Percentiles rank a stretch among this genome's conserved stretches.
Conservation (phyloP, 2,329 filamentous ascomycete species). For the Aphanoascus verrucosus region DNA sequence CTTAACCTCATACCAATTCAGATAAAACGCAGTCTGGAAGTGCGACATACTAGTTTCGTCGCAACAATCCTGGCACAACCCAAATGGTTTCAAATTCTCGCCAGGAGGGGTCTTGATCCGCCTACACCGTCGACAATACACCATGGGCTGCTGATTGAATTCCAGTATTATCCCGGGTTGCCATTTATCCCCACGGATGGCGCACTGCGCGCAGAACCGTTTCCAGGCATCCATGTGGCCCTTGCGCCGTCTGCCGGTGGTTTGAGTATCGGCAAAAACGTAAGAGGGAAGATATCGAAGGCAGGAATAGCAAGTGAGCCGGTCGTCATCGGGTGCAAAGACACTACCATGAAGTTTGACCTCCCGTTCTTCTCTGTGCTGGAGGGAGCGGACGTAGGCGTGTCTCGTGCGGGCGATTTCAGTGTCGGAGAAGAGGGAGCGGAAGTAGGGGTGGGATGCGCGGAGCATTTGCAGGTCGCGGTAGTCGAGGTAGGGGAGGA, state of each 20-base stretch:
- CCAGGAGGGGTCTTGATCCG: neutral
- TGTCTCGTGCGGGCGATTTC: constrained; percentile 9
- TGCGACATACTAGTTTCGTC: neutral
- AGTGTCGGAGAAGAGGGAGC: constrained; percentile 12
- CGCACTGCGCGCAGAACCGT: constrained; percentile 19
- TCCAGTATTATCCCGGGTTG: constrained; percentile 13
- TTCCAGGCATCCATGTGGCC: constrained; percentile 16
- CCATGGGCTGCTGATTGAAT: neutral
- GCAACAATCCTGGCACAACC: constrained; percentile 7
- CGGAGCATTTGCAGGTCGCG: constrained; percentile 15
- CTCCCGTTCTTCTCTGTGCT: neutral
- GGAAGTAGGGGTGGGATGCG: constrained; percentile 14
- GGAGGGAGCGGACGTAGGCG: constrained; percentile 5
- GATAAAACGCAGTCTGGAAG: neutral
- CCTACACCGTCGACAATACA: constrained; percentile 12
- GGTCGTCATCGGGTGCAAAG: neutral
- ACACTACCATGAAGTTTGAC: neutral
- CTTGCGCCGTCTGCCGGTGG: constrained; percentile 14
- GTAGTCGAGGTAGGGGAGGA: constrained; percentile 11
- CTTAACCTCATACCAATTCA: constrained; percentile 7
- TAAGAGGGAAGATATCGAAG: constrained; percentile 12
- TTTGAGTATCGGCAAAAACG: constrained; percentile 16
- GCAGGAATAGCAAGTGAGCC: constrained; percentile 18
- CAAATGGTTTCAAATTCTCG: neutral
- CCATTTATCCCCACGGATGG: constrained; percentile 16